A percentile compares a stretch with the other conserved stretches of the same genome.
Evolutionary conservation across 164 flowering plant genomes (phyloP).

Genomic region (Cinnamomum chago): DNA sequence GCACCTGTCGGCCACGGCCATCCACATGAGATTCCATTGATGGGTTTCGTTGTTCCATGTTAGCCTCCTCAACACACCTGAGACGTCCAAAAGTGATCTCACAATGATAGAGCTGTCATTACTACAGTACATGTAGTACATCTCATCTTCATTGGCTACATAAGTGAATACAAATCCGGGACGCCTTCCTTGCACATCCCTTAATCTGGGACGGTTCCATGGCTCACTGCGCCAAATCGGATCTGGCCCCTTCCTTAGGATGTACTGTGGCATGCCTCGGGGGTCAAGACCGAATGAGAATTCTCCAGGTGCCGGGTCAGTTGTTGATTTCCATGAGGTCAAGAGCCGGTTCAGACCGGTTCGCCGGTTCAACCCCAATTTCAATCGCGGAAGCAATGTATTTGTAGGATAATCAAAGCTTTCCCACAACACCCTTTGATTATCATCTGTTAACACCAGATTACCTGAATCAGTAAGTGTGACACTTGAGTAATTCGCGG

Average conservation of each 20-base stretch:
- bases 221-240: slow-evolving; percentile 38
- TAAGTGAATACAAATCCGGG: not conserved
- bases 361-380: slow-evolving; percentile 21
- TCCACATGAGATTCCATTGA: not conserved
- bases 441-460: slow-evolving; percentile 28
- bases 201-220: not conserved
- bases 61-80: slow-evolving; percentile 12
- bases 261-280: slow-evolving; percentile 31
- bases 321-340: slow-evolving; percentile 29
- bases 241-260: slow-evolving; percentile 8
- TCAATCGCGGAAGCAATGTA: slow-evolving; percentile 29
- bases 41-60: slow-evolving; percentile 15
- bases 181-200: too few relatives aligned
- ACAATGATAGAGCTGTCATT: slow-evolving; percentile 20
- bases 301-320: slow-evolving; percentile 44
- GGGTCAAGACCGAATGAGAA: slow-evolving; percentile 25
- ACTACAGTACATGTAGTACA: slow-evolving; percentile 12
- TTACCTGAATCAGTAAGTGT: slow-evolving; percentile 49
- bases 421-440: not conserved
- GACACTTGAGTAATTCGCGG: slow-evolving; percentile 4
- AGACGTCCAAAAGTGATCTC: slow-evolving; percentile 22
- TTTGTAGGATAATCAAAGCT: slow-evolving; percentile 16
- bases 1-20: slow-evolving; percentile 25
- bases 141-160: not conserved
- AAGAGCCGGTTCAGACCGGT: slow-evolving; percentile 10